Evolutionary conservation across 805 yeast species (phyloP).

Genomic region (Candida piceae): DNA sequence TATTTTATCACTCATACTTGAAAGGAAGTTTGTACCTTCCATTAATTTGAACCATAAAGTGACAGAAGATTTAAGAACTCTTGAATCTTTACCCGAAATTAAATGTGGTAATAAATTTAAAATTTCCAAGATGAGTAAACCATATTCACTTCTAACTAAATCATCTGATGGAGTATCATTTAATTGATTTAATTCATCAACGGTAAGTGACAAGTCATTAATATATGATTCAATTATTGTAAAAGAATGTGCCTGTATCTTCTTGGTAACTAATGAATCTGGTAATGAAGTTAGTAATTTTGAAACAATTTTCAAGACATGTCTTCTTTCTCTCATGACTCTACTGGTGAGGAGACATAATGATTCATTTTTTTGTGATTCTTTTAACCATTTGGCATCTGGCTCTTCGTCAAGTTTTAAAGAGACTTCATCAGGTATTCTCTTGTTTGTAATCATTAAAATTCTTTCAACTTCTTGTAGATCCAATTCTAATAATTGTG

Average conservation of each 20-base stretch:
- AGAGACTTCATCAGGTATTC: constrained; percentile 31
- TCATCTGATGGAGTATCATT: constrained; percentile 9
- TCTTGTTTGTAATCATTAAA: constrained; percentile 34
- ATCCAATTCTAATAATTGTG: constrained; percentile 36
- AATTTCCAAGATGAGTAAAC: constrained; percentile 17
- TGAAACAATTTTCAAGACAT: constrained; percentile 38
- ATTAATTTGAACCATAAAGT: constrained; percentile 53
- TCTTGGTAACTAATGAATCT: constrained; percentile 22
- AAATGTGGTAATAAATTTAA: constrained; percentile 24
- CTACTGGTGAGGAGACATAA: constrained; percentile 32
- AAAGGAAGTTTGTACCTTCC: constrained; percentile 26
- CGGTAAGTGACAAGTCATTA: constrained; percentile 8
- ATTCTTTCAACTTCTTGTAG: constrained; percentile 45
- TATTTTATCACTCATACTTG: constrained; percentile 21
- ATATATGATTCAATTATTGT: constrained; percentile 30
- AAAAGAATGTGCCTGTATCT: constrained; percentile 23
- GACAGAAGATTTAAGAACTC: constrained; percentile 29
- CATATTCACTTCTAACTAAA: constrained; percentile 13
- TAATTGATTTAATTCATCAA: constrained; percentile 7
- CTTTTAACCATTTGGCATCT: constrained; percentile 19
- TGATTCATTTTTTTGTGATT: constrained; percentile 32
- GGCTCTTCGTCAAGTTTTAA: constrained; percentile 11
- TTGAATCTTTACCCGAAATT: constrained; percentile 20
- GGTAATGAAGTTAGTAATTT: constrained; percentile 27
- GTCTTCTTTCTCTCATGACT: constrained; percentile 49